Evolutionary conservation across 2,329 filamentous ascomycete species (phyloP).

Genomic region (Trichophyton schoenleinii): DNA sequence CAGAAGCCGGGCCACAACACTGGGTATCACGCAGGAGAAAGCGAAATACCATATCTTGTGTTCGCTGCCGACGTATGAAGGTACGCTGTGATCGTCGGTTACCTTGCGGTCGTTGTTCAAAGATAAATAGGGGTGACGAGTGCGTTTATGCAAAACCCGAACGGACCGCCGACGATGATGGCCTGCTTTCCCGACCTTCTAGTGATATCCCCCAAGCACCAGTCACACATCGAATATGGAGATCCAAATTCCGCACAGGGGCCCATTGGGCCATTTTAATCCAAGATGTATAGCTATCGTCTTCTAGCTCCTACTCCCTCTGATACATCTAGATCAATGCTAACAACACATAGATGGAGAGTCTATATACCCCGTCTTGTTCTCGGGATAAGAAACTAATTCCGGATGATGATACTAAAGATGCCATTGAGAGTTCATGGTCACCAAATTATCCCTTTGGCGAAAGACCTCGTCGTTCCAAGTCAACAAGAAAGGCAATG

Average conservation of each 20-base stretch:
- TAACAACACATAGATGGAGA: constrained; percentile 8
- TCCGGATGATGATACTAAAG: neutral
- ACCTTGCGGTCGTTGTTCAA: constrained; percentile 8
- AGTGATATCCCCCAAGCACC: constrained; percentile 4
- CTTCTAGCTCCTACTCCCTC: neutral
- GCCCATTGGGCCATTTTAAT: constrained; percentile 9
- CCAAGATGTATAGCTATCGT: constrained; percentile 5
- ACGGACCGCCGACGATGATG: neutral
- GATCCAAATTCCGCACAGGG: constrained; percentile 9
- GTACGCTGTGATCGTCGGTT: constrained; percentile 9
- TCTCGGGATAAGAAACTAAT: neutral
- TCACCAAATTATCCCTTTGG: neutral
- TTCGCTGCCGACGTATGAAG: constrained; percentile 11
- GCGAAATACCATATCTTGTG: constrained; percentile 7
- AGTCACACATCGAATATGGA: constrained; percentile 6
- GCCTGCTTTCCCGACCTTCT: neutral
- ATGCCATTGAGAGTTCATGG: neutral
- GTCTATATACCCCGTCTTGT: constrained; percentile 12
- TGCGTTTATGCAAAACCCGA: constrained; percentile 3
- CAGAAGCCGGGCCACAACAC: neutral
- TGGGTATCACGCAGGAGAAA: constrained; percentile 6
- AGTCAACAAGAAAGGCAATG: constrained; percentile 9
- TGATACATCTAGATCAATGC: neutral
- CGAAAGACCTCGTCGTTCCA: neutral
- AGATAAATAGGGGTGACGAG: constrained; percentile 6